These are phyloP conservation scores for Arthrobotrys sphaeroides DNA, from an alignment of 2,329 filamentous ascomycete genomes.

Conservation along the genomic window DNA sequence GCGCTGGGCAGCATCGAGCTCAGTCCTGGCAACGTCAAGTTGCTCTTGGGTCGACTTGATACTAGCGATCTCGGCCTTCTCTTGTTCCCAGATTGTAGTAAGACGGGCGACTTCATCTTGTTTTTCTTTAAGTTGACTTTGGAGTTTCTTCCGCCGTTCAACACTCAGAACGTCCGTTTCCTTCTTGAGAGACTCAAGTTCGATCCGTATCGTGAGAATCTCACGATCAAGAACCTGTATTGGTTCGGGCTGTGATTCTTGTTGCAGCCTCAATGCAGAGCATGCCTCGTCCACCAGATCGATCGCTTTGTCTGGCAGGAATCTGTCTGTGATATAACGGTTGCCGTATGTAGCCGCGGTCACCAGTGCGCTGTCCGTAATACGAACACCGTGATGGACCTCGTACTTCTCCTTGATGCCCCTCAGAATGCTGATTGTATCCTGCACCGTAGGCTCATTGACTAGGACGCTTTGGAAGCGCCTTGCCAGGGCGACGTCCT, in stretches of 20 bases:
- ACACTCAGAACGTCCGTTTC: slow-evolving; percentile 90
- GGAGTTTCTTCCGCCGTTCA: slow-evolving; percentile 85
- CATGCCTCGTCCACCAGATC: slow-evolving; percentile 96
- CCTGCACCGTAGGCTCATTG: slow-evolving; percentile 87
- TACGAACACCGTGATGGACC: slow-evolving; percentile 93
- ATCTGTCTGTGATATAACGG: slow-evolving; percentile 94
- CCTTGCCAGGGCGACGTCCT: slow-evolving; percentile 90
- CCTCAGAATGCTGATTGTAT: slow-evolving; percentile 92
- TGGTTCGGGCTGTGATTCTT: slow-evolving; percentile 95
- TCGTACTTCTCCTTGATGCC: slow-evolving; percentile 97
- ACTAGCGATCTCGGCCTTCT: slow-evolving; percentile 82
- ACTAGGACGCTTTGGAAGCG: slow-evolving; percentile 94
- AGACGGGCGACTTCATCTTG: slow-evolving; percentile 79
- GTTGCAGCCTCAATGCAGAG: slow-evolving; percentile 86
- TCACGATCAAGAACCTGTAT: slow-evolving; percentile 92
- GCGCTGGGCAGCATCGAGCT: slow-evolving; percentile 86
- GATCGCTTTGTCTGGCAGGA: slow-evolving; percentile 95
- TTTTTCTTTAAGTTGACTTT: slow-evolving; percentile 77
- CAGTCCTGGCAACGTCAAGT: slow-evolving; percentile 83
- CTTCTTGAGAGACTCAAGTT: slow-evolving; percentile 91
- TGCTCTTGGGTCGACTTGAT: slow-evolving; percentile 88
- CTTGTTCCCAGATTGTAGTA: slow-evolving; percentile 87
- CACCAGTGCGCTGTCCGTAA: slow-evolving; percentile 90
- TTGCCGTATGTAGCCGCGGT: slow-evolving; percentile 92
- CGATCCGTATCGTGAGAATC: slow-evolving; percentile 97